Evolutionary conservation across 768 basidiomycete genomes (phyloP), one percentile per base, ranked within the genome.

Genomic region (Suillus subaureus): DNA sequence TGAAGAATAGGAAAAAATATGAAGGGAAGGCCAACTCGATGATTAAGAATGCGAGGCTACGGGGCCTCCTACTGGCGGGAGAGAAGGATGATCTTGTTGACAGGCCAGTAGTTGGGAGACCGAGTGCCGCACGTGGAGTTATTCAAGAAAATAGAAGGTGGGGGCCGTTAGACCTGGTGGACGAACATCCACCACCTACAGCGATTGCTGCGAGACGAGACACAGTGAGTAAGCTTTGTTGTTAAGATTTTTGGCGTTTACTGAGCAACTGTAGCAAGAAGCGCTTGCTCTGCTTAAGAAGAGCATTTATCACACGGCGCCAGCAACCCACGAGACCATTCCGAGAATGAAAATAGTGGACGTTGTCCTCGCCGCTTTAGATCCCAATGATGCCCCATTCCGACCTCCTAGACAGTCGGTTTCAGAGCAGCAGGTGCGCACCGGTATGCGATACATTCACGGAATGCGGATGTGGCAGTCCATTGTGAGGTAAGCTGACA

Each of bases 131-230:
- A 13, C 18, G 42, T 28, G 78, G 79, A 1, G 65, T 70, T 15
- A 82, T 82, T 42, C 80, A 83, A 67, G 64, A 68, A 21, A 80
- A 82, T 40, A 73, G 82, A 39, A 74, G 84, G 33, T 83, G 81
- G 84, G 86, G 86, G 0, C 87, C 86, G 2, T 72, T 88, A 37
- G 87, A 88, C 71, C 73, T 93, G 33, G 84, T 83, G 16, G 85
- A 84, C 6, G 93, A 95, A 77, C 77, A 74, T 4, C 92, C 91
- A 0, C 91, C 92, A 11, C 84, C 89, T 3, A 87, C 83, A 43
- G 89, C 90, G 3, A 91, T 94, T 63, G 90, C 88, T 9, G 87
- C 83, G 13, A 79, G 92, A 49, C 78, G 85, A 52, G 91, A 94
- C 69, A 92, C 90, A 37, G 88, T 84, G 63, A 62, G 84, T 69